These are phyloP conservation scores for Tolypocladium nubicola DNA, from an alignment of 2,329 filamentous ascomycete genomes.

Conservation along the genomic window DNA sequence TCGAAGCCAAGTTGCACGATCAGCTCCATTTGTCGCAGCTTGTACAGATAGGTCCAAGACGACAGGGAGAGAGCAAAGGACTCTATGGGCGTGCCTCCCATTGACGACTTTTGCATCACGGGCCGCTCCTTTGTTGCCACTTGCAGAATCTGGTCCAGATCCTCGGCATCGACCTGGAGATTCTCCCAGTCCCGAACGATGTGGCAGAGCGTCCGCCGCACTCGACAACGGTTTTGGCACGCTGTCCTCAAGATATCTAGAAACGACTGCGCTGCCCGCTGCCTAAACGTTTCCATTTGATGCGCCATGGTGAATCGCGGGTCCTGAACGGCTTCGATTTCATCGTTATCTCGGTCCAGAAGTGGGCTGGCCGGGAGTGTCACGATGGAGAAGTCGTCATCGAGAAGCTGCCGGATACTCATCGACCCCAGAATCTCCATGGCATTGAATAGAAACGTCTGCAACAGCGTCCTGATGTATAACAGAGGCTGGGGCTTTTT, in stretches of 20 bases:
- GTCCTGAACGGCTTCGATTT: slow-evolving; percentile 64
- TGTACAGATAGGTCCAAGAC: slow-evolving; percentile 85
- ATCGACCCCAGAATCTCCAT: slow-evolving; percentile 58
- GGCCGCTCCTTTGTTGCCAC: slow-evolving; percentile 50
- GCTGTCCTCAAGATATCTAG: slow-evolving; percentile 74
- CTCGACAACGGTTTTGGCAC: slow-evolving; percentile 82
- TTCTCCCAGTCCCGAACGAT: slow-evolving; percentile 74
- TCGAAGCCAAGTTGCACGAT: slow-evolving; percentile 91
- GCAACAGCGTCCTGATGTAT: slow-evolving; percentile 71
- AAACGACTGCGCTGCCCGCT: slow-evolving; percentile 57
- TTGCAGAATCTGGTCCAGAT: slow-evolving; percentile 60
- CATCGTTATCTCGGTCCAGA: slow-evolving; percentile 64
- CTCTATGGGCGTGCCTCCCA: slow-evolving; percentile 30
- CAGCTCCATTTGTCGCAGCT: slow-evolving; percentile 78
- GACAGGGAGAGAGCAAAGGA: slow-evolving; percentile 64
- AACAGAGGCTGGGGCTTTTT: slow-evolving; percentile 74
- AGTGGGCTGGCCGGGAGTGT: slow-evolving; percentile 63
- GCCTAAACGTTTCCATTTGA: slow-evolving; percentile 60
- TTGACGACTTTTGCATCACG: slow-evolving; percentile 32
- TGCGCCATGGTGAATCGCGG: slow-evolving; percentile 62
- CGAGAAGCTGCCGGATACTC: slow-evolving; percentile 64
- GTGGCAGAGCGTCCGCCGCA: slow-evolving; percentile 83
- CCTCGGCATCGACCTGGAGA: slow-evolving; percentile 71
- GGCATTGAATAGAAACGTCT: slow-evolving; percentile 64
- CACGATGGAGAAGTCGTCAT: slow-evolving; percentile 69